Conservation (phyloP, 257 asterid genomes). For the Solanum chilense region DNA sequence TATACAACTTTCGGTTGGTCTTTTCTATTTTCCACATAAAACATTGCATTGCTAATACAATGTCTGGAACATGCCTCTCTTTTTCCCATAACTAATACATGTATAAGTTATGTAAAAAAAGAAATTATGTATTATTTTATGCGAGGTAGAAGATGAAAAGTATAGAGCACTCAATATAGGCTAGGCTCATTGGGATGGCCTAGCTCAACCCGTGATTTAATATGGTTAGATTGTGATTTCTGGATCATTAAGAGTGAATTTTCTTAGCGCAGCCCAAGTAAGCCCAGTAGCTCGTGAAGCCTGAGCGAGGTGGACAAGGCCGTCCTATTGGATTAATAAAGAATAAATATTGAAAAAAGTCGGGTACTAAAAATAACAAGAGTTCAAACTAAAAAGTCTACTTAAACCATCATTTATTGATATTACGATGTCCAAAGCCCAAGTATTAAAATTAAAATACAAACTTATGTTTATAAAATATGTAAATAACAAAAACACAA, state of each 20-base stretch:
- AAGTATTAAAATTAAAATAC: background rate
- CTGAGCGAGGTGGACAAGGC: background rate
- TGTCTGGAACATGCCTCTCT: background rate
- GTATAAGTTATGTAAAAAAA: background rate
- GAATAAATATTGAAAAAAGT: no score
- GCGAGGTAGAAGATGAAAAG: background rate
- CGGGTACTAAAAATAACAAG: no score
- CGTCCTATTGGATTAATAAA: background rate
- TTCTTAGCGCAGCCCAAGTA: background rate
- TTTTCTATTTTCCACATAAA: background rate
- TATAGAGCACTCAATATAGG: background rate
- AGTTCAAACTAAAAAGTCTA: no score
- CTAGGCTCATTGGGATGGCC: background rate
- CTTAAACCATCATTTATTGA: background rate
- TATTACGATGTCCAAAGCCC: background rate
- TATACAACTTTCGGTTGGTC: background rate
- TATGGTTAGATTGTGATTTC: background rate
- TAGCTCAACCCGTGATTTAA: background rate
- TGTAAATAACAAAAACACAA: background rate
- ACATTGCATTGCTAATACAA: background rate
- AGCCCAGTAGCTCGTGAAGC: background rate
- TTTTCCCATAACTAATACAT: background rate
- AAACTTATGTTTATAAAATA: background rate
- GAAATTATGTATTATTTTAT: background rate
- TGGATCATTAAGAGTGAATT: background rate